Evolutionary conservation across 176 grass and related monocot genomes (phyloP), one percentile per base, ranked within the genome.

Genomic region (Aegilops umbellulata): DNA sequence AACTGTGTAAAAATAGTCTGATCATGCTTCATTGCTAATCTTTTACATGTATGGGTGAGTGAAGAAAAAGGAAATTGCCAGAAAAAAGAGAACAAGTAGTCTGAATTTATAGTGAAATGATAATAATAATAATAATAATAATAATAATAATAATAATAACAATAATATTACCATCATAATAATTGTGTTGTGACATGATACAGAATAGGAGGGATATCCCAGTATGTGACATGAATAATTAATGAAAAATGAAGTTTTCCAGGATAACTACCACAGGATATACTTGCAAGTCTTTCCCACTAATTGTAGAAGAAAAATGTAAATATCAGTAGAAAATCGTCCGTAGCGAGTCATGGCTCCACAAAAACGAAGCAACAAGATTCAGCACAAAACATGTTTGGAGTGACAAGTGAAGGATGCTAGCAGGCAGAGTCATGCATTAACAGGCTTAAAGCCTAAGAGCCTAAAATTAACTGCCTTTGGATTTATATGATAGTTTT

Each of bases 361-460:
- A 41, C 67, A 41, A 72, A 38, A 41, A 5, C 36, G 11, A 84
- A 27, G 24, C 17, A 7, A 30, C 72, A 76, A 76, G 38, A 63
- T 64, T 76, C 12, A 74, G 24, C 13, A 35, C 23, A 63, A 74
- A 47, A 64, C 23, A 74, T 75, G 38, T 47, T 75, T 19, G 3
- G 29, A 75, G 34, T 47, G 82, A 84, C 22, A 8, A 71, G 25
- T 15, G 5, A 51, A 1, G 69, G 15, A 49, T 70, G 22, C 26
- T 67, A 62, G 51, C 11, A 90, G 39, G 38, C n/a, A 49, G 4
- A 82, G 13, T 26, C 64, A 81, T 29, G 42, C 29, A 76, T 86
- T 19, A 90, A 66, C 61, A 86, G 77, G 22, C 35, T 60, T 82
- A 19, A 61, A 69, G 27, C n/a, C 12, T 7, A 82, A 1, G 12